Percentiles rank a stretch among this genome's conserved stretches.
These are phyloP conservation scores for Cladosporium sp. DNA, from an alignment of 2,329 filamentous ascomycete genomes.

Conservation along the genomic window DNA sequence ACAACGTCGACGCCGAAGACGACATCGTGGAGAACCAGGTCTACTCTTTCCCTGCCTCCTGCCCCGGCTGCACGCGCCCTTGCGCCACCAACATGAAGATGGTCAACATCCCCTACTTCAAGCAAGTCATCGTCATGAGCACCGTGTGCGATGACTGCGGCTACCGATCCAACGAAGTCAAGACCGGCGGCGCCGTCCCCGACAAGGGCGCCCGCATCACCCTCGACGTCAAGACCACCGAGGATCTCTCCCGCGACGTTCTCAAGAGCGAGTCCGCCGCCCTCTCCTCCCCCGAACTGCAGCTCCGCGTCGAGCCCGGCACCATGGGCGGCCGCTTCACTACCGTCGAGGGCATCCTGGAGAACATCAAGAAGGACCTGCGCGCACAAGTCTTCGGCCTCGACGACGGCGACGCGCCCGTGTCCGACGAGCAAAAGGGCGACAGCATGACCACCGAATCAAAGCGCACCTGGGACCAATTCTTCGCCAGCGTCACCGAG, in stretches of 20 bases:
- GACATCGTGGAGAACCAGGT: conserved; percentile 92
- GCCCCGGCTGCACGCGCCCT: conserved; percentile 80
- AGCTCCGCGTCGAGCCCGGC: conserved; percentile 82
- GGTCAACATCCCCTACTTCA: conserved; percentile 96
- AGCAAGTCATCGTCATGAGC: conserved; percentile 93
- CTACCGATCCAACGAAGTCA: conserved; percentile 90
- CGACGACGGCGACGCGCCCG: conserved; percentile 47
- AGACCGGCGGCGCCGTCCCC: conserved; percentile 90
- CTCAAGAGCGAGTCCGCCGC: conserved; percentile 93
- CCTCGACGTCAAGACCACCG: conserved; percentile 61
- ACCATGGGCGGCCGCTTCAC: conserved; percentile 96
- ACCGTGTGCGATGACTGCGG: conserved; percentile 89
- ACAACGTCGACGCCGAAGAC: conserved; percentile 47
- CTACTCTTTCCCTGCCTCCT: conserved; percentile 86
- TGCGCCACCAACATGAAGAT: conserved; percentile 98
- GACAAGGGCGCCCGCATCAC: conserved; percentile 79
- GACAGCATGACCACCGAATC: conserved; percentile 69
- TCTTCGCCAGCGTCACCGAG: conserved; percentile 70
- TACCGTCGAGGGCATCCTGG: conserved; percentile 88
- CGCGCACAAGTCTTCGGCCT: conserved; percentile 80
- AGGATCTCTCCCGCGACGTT: conserved; percentile 85
- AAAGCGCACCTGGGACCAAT: conserved; percentile 69
- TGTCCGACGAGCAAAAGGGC: conserved; percentile 50
- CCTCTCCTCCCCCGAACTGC: conserved; percentile 79
- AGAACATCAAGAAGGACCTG: conserved; percentile 86